These are phyloP conservation scores for Leccinum broughii DNA, from an alignment of 768 basidiomycete species.

Conservation along the genomic window DNA sequence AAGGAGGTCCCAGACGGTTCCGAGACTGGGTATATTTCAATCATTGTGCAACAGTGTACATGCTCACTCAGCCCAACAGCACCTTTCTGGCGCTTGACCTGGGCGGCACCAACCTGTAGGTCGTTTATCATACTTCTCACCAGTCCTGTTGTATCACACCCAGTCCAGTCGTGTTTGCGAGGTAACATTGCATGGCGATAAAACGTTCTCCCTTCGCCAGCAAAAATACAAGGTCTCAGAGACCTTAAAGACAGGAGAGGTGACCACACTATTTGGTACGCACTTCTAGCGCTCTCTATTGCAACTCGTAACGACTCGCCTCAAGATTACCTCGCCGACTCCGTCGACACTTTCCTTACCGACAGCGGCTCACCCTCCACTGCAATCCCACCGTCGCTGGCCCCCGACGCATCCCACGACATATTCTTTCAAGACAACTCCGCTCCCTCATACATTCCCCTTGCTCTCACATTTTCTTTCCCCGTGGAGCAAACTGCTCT, in stretches of 20 bases:
- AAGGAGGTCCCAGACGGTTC: constrained; percentile 93
- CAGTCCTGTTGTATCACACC: constrained; percentile 1
- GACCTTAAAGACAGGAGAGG: constrained; percentile 90
- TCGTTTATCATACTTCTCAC: constrained; percentile 7
- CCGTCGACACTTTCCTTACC: constrained; percentile 93
- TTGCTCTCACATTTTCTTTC: constrained; percentile 96
- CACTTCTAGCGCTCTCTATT: constrained; percentile 4
- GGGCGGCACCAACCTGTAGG: constrained; percentile 96
- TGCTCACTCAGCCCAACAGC: constrained; percentile 41
- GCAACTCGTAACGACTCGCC: constrained; percentile 13
- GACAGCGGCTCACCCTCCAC: constrained; percentile 34
- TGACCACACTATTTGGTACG: constrained; percentile 79
- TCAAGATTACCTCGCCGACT: constrained; percentile 95
- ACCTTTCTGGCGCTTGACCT: constrained; percentile 96
- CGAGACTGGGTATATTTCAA: constrained; percentile 76
- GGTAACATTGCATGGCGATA: constrained; percentile 85
- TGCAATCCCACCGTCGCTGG: constrained; percentile 29
- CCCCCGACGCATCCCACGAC: constrained; percentile 17
- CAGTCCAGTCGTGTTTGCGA: constrained; percentile 85
- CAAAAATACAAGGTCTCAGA: constrained; percentile 98
- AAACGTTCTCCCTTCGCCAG: constrained; percentile 86
- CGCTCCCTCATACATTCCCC: constrained; percentile 51
- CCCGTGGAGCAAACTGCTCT: constrained; percentile 97
- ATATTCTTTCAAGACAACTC: constrained; percentile 17
- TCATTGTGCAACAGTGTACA: background rate